phyloP scores from a whole-genome alignment of 75 land plant genomes.

The Sequoiadendron giganteum region DNA sequence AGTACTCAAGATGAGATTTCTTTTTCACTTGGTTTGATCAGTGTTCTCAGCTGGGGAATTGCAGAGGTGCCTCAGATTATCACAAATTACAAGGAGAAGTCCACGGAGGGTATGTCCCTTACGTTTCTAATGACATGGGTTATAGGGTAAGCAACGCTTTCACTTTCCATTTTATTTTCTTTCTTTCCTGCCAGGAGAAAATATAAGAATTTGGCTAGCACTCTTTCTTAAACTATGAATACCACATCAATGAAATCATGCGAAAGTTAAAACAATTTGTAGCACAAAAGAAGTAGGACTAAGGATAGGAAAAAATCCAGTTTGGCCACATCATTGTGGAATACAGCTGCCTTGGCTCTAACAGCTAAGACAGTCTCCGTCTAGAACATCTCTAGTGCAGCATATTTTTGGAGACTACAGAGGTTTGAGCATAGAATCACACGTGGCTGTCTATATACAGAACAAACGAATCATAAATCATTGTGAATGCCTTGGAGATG shows the following conservation, averaged over 20 bases:
- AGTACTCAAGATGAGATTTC: conserved; percentile 43
- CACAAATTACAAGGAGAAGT: conserved; percentile 61
- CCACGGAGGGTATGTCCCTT: conserved; percentile 68
- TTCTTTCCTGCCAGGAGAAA: not conserved
- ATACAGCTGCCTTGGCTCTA: not conserved
- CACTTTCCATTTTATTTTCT: not conserved
- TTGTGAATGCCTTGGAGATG: not conserved
- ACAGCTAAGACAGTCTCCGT: not conserved
- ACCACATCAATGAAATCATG: not conserved
- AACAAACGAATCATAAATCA: not conserved
- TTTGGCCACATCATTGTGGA: not conserved
- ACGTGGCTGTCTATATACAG: not conserved
- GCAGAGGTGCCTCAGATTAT: conserved; percentile 83
- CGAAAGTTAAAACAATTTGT: not conserved
- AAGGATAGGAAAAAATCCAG: not conserved
- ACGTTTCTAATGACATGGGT: conserved; percentile 71
- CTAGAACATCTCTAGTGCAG: not conserved
- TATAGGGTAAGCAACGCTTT: conserved; percentile 39
- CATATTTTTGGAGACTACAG: not conserved
- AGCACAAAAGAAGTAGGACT: not conserved
- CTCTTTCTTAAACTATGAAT: not conserved
- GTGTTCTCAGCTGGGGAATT: conserved; percentile 62
- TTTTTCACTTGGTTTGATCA: conserved; percentile 54
- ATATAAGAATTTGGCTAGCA: not conserved
- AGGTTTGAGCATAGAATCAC: not conserved